Percentiles rank a stretch among this genome's conserved stretches.
phyloP scores from a whole-genome alignment of 2,329 filamentous ascomycete genomes.

The Periconia sp. region DNA sequence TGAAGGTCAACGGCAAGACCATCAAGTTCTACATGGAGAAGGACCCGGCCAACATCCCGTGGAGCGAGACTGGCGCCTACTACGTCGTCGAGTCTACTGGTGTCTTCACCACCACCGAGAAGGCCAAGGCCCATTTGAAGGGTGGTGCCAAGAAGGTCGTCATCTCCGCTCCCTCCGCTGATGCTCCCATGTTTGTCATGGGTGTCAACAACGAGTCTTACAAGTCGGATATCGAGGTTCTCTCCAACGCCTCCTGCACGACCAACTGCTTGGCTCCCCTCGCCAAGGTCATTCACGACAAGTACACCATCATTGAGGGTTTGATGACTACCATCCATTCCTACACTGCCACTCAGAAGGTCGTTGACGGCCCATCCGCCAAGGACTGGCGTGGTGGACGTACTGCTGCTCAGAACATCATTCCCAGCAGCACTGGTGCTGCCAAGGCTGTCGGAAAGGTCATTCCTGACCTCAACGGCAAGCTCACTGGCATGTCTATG shows the following conservation, averaged over 20 bases:
- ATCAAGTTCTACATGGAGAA: constrained; percentile 94
- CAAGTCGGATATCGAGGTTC: constrained; percentile 87
- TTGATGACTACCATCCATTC: constrained; percentile 99
- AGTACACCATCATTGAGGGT: constrained; percentile 96
- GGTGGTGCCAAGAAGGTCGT: constrained; percentile 95
- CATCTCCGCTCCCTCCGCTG: constrained; percentile 86
- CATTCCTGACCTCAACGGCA: constrained; percentile 96
- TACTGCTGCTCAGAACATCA: constrained; percentile 99
- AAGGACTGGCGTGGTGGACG: constrained; percentile 99
- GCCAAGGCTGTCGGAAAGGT: constrained; percentile 99
- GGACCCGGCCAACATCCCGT: constrained; percentile 89
- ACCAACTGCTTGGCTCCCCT: constrained; percentile 99
- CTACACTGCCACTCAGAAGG: constrained; percentile 99
- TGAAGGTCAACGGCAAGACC: constrained; percentile 92
- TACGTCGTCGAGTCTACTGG: constrained; percentile 98
- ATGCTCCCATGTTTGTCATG: constrained; percentile 99
- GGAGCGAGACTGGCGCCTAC: constrained; percentile 82
- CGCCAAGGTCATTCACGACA: constrained; percentile 99
- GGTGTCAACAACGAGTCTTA: constrained; percentile 97
- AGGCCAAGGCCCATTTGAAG: constrained; percentile 92
- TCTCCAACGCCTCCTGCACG: constrained; percentile 99
- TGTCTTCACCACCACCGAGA: constrained; percentile 98
- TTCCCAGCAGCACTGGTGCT: constrained; percentile 97
- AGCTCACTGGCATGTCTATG: constrained; percentile 99
- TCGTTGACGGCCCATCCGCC: constrained; percentile 92